Evolutionary conservation across 2,329 filamentous ascomycete genomes (phyloP), one percentile per base, ranked within the genome.

Genomic region (Rhinocladiella similis): DNA sequence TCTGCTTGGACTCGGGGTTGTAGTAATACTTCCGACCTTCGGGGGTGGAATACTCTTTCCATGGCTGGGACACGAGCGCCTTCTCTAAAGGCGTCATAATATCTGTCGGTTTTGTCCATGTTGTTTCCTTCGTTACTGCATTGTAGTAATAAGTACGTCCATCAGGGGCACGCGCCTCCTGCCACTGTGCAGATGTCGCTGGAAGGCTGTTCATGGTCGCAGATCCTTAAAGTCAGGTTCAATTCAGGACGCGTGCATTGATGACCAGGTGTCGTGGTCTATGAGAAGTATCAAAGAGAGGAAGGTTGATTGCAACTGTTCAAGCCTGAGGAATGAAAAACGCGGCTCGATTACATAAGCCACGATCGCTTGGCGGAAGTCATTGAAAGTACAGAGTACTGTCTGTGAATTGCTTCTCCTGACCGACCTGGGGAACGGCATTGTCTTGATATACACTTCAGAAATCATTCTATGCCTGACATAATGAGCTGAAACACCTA

Each of bases 1-100:
- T 97, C 76, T 91, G 83, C 74, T 93, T 92, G 43, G 90, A 92
- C 73, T 95, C 88, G 33, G 87, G 89, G 73, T 99, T 94, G 73
- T 92, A 93, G 89, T 91, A 99, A 75, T 99, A 99, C 70, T 93
- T 90, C 67, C 87, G 86, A 46, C 93, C 94, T 62, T 90, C 89
- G 60, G 91, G 86, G 19, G 90, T 87, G 22, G 88, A 91, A 69
- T 96, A 94, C 73, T 96, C 91, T 69, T 93, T 94, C 91, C 92
- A 99, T 62, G 90, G 89, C 65, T 94, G 89, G 66, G 87, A 87
- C 49, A 88, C 82, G 47, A 95, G 81, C 53, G 90, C 90, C 69
- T 88, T 88, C 84, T 96, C 91, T 50, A 86, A 84, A 5, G 85
- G 83, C 19, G 83, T 87, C 89, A 96, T 92, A 74, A 96, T 79